Base-by-base conservation (phyloP, 106 monocot species). In the Acorus calamus region DNA sequence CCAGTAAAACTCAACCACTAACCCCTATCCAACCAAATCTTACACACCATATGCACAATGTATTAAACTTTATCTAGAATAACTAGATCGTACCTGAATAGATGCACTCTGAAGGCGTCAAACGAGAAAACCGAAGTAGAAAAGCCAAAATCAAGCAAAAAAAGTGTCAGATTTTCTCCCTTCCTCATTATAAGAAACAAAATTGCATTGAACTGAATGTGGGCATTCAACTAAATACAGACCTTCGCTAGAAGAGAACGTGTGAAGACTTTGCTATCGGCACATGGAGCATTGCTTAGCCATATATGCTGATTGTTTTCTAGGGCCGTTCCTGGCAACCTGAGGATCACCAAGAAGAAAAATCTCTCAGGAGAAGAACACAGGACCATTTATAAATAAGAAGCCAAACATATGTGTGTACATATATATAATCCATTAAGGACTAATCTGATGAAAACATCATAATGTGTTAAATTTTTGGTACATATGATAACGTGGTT, bases 161-260 rank as follows among this genome's bases (percentile, higher is more conserved):
- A 65, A 73, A 49, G 9, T 47, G 55, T 65, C 54, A 65, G 72
- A 28, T 28, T 28, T 28, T 28, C 28, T 28, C 28, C 28, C 1
- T 28, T 28, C 28, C 28, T 28, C 28, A 28, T 28, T 28, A 28
- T 28, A 28, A 28, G 1, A 28, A 28, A n/a, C n/a, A n/a, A 28
- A 28, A 0, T 28, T 28, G 28, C 28, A 28, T 28, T 28, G 28
- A 28, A 28, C 28, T 28, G 28, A 28, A 28, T 1, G 28, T 28
- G 28, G 28, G 28, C 28, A 28, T 28, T 28, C 0, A 28, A 28
- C 28, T 28, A 28, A 28, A 28, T 28, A 28, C 28, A 28, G 28
- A 86, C 86, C 92, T 87, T 92, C 42, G 87, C 92, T 61, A 92
- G 71, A 73, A 92, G 79, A 9, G 87, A 81, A 8, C 92, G 87